These are phyloP conservation scores for Pyrrhoderma lamaoense DNA, from an alignment of 1,284 basidiomycete species.

Conservation along the genomic window DNA sequence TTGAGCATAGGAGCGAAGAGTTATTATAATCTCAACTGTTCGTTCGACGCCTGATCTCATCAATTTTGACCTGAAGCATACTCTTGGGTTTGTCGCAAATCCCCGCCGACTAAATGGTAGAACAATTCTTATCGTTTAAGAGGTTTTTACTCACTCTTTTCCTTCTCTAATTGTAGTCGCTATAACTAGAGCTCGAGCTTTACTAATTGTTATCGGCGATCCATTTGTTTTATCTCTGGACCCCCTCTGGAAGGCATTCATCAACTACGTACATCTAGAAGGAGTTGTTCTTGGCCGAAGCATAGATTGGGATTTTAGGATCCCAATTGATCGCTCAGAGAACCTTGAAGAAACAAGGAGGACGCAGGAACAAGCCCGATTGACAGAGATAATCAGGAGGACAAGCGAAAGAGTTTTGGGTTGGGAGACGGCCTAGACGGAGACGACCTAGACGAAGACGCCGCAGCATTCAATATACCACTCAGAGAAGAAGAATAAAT, in stretches of 20 bases:
- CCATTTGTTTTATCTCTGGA: constrained; percentile 43
- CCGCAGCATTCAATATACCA: too few relatives aligned
- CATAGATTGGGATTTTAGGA: constrained; percentile 44
- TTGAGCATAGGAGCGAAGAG: constrained; percentile 29
- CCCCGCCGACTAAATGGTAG: constrained; percentile 40
- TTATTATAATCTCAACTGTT: constrained; percentile 41
- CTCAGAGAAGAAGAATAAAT: too few relatives aligned
- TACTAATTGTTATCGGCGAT: constrained; percentile 53
- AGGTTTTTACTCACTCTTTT: constrained; percentile 2
- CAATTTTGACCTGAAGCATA: constrained; percentile 34
- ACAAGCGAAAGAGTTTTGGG: constrained; percentile 11
- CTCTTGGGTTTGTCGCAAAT: constrained; percentile 41
- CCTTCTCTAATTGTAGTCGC: constrained; percentile 25
- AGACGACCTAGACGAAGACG: not conserved
- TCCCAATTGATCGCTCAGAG: constrained; percentile 24
- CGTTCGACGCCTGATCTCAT: constrained; percentile 34
- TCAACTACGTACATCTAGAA: constrained; percentile 41
- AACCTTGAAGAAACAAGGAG: constrained; percentile 15
- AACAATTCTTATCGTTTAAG: constrained; percentile 1
- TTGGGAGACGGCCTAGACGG: not conserved
- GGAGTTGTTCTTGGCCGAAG: constrained; percentile 41
- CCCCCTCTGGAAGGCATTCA: constrained; percentile 43
- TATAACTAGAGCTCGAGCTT: constrained; percentile 46
- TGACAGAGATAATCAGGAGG: constrained; percentile 19
- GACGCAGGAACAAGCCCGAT: constrained; percentile 9